phyloP scores from a whole-genome alignment of 148 eudicot genomes.

The Rhododendron ferrugineum region DNA sequence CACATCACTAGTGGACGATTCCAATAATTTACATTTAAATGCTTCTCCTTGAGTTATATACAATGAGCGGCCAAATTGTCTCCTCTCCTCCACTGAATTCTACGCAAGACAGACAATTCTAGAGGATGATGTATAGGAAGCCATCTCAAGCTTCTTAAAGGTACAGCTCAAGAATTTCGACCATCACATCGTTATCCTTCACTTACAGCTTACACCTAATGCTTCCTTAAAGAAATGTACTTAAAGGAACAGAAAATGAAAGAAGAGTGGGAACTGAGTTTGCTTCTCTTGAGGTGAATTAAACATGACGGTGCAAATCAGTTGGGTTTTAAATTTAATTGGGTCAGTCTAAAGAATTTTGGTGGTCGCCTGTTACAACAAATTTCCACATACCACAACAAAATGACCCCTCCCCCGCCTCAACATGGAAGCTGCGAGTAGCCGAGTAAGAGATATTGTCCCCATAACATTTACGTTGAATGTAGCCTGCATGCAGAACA shows the following conservation, averaged over 20 bases:
- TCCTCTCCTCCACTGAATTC: neutral
- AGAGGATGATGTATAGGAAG: neutral
- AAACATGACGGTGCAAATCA: neutral
- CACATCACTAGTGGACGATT: neutral
- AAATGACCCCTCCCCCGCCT: conserved; percentile 81
- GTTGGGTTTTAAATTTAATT: neutral
- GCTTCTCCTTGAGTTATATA: neutral
- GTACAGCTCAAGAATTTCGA: neutral
- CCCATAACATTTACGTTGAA: conserved; percentile 78
- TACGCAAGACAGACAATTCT: neutral
- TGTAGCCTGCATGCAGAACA: conserved; percentile 52
- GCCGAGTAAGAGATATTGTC: conserved; percentile 83
- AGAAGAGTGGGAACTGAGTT: neutral
- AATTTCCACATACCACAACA: conserved; percentile 73
- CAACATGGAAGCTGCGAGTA: conserved; percentile 77
- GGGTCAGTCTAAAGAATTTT: neutral
- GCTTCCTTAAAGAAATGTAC: neutral
- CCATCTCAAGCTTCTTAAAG: neutral
- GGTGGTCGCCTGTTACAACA: neutral
- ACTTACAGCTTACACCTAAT: neutral
- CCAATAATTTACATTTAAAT: neutral
- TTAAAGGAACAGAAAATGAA: neutral
- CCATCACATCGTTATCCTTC: neutral
- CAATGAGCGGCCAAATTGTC: neutral
- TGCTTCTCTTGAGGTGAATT: neutral